phyloP scores from a whole-genome alignment of 108 stramenopile species.

The Nitzschia sp. region DNA sequence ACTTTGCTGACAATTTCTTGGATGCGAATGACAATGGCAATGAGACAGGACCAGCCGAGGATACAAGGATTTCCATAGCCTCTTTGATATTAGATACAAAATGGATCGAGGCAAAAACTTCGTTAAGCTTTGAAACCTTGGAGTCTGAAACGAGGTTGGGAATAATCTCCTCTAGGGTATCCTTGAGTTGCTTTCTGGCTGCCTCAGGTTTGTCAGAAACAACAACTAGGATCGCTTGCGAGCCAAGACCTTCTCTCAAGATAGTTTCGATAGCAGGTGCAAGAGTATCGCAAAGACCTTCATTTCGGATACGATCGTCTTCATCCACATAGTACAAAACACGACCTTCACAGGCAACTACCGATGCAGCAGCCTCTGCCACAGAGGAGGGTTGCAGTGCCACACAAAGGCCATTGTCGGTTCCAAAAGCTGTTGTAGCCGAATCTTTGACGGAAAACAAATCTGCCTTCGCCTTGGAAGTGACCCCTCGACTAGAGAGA shows the following conservation, averaged over 20 bases:
- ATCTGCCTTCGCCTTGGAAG: slow-evolving; percentile 27
- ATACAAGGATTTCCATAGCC: slow-evolving; percentile 45
- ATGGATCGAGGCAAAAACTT: slow-evolving; percentile 67
- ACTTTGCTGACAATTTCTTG: too few species aligned
- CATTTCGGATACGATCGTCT: slow-evolving; percentile 67
- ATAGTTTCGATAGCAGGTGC: slow-evolving; percentile 77
- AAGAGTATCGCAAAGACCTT: slow-evolving; percentile 74
- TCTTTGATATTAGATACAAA: slow-evolving; percentile 56
- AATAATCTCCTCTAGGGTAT: slow-evolving; percentile 56
- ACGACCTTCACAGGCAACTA: slow-evolving; percentile 71
- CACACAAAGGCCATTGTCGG: slow-evolving; percentile 52
- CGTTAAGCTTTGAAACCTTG: slow-evolving; percentile 49
- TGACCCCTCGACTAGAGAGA: slow-evolving; percentile 64
- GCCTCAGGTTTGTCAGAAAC: slow-evolving; percentile 36
- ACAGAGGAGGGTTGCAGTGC: slow-evolving; percentile 57
- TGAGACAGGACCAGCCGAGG: slow-evolving; percentile 34
- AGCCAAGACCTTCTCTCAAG: slow-evolving; percentile 28
- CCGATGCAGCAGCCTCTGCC: slow-evolving; percentile 63
- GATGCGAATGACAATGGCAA: too few species aligned
- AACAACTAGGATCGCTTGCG: slow-evolving; percentile 56
- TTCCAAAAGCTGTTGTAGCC: slow-evolving; percentile 66
- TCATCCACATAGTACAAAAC: slow-evolving; percentile 65
- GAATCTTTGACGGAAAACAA: slow-evolving; percentile 46
- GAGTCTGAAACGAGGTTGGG: slow-evolving; percentile 48
- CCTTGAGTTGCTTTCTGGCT: slow-evolving; percentile 46